Percentiles rank a stretch among this genome's conserved stretches.
Evolutionary conservation across 345 rosid genomes (phyloP).

Genomic region (Clarkia xantiana): DNA sequence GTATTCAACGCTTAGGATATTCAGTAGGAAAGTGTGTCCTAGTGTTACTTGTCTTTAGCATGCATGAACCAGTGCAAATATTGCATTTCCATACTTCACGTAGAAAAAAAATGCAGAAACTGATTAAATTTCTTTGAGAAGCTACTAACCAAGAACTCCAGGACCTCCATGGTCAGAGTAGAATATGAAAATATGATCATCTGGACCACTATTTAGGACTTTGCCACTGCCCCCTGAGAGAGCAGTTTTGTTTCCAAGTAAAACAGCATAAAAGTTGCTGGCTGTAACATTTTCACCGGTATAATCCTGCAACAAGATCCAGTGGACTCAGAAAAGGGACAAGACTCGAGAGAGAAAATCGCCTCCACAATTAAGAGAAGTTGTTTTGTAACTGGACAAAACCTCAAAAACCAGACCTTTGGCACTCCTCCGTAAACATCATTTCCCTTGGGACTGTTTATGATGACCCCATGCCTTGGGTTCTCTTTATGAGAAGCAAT

Average conservation of each 20-base stretch:
- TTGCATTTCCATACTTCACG: too few relatives aligned
- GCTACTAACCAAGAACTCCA: conserved; percentile 74
- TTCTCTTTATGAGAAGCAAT: conserved; percentile 24
- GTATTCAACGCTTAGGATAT: too few relatives aligned
- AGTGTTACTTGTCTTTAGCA: too few relatives aligned
- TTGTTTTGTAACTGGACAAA: not conserved
- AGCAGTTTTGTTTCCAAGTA: conserved; percentile 74
- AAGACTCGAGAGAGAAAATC: not conserved
- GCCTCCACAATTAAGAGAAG: not conserved
- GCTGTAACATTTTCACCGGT: conserved; percentile 62
- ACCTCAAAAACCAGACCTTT: conserved; percentile 11
- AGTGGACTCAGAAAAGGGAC: not conserved
- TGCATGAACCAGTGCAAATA: too few relatives aligned
- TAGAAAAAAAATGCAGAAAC: not conserved
- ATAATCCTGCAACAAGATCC: conserved; percentile 53
- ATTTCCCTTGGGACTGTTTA: conserved; percentile 20
- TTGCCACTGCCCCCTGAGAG: conserved; percentile 73
- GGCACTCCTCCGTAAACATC: conserved; percentile 33
- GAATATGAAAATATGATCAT: conserved; percentile 75
- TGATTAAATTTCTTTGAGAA: not conserved
- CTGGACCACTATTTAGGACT: conserved; percentile 79
- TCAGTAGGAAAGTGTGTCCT: too few relatives aligned
- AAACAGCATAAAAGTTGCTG: conserved; percentile 54
- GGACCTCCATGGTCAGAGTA: conserved; percentile 89
- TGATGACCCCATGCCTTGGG: conserved; percentile 29